These are phyloP conservation scores for Adansonia rubrostipa DNA, from an alignment of 441 rosid genomes.

Conservation along the genomic window DNA sequence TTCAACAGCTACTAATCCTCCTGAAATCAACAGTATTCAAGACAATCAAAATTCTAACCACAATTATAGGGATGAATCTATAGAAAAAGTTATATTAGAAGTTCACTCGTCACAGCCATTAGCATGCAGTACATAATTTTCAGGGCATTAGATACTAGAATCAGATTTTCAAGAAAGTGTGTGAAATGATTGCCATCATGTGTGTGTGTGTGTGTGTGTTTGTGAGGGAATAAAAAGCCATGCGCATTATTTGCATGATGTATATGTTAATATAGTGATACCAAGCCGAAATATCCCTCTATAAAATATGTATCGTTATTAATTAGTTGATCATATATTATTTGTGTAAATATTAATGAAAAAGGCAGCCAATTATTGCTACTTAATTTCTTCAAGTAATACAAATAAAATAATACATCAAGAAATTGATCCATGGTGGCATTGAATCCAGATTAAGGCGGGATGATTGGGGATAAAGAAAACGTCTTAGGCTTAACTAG, in stretches of 20 bases:
- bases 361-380: no score
- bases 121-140: neutral
- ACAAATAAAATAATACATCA: neutral
- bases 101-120: neutral
- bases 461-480: no score
- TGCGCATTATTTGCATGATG: no score
- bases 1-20: neutral
- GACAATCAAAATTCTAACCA: constrained; percentile 2
- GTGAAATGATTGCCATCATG: neutral
- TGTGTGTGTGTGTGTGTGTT: neutral
- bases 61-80: neutral
- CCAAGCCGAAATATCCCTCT: neutral
- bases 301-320: neutral
- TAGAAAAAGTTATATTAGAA: neutral
- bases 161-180: neutral
- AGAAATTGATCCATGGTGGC: neutral
- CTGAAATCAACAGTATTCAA: neutral
- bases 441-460: no score
- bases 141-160: neutral
- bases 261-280: no score
- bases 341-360: neutral
- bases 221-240: no score
- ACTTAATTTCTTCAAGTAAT: no score
- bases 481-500: no score
- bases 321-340: neutral